Base-by-base conservation (phyloP, 2,329 filamentous ascomycete species). In the Phialophora macrospora region DNA sequence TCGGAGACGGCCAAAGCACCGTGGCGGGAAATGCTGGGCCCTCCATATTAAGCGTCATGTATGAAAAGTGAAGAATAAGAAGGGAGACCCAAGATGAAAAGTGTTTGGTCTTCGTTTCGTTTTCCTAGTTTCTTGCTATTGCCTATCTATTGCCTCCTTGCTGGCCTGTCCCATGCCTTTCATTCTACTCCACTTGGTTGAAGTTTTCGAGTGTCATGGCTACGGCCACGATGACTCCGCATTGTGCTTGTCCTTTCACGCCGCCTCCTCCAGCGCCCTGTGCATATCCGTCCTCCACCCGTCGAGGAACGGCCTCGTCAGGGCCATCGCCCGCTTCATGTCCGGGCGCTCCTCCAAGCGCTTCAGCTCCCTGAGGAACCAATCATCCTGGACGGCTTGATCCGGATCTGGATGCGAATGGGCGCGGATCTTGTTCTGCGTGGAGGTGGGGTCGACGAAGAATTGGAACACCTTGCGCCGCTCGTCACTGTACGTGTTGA, bases 1-100 rank as follows among this genome's bases (percentile, higher is more conserved):
- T 71, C 65, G 65, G 65, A 68, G 66, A 66, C 55, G 56, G 63
- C 49, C 69, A 68, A 68, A 71, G 69, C 69, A 68, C 69, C 66
- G 69, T 71, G 69, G 69, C 69, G 69, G 66, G 69, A 71, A 71
- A 71, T 68, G 69, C 69, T 71, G 46, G 69, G 51, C 64, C 52
- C 22, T 51, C 44, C 30, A 32, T 9, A 24, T 51, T 46, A 22
- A 51, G n/a, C 8, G n/a, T n/a, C 55, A 48, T 20, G 28, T 41
- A 24, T 41, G n/a, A 22, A 7, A 17, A 5, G 2, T 4, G 9
- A 12, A 30, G 46, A 58, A 22, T 52, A 34, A 34, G 24, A 30
- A 7, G 17, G 17, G 44, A 30, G 24, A 57, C 20, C 22, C 17
- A 9, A 28, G 30, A 24, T 38, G 17, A 20, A 4, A 26, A 26